Evolutionary conservation across 257 asterid species (phyloP).

Genomic region (Cordia subcordata): DNA sequence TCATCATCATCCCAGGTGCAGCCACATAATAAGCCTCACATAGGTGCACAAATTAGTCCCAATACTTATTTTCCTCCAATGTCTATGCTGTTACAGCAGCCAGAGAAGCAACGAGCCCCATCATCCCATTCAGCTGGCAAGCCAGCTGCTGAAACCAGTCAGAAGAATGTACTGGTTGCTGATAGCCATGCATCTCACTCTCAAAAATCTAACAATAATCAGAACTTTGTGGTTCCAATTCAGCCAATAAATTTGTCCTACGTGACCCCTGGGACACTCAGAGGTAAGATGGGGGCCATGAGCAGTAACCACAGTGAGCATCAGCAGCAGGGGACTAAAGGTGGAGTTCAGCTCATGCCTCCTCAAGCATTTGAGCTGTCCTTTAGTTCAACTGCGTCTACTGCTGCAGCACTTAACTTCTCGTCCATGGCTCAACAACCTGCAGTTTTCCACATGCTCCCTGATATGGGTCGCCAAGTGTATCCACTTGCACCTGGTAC

Average conservation of each 20-base stretch:
- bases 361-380: constrained; percentile 31
- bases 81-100: constrained; percentile 10
- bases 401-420: constrained; percentile 24
- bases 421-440: constrained; percentile 30
- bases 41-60: constrained; percentile 10
- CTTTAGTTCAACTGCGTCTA: constrained; percentile 31
- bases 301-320: constrained; percentile 26
- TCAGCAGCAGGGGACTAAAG: constrained; percentile 32
- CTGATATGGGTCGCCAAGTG: constrained; percentile 31
- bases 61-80: constrained; percentile 17
- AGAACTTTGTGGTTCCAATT: constrained; percentile 11
- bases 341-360: constrained; percentile 22
- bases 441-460: constrained; percentile 36
- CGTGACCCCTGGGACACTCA: constrained; percentile 14
- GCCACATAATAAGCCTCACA: constrained; percentile 17
- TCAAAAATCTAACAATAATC: constrained; percentile 15
- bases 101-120: constrained; percentile 21
- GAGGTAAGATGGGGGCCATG: not conserved
- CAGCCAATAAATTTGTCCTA: constrained; percentile 26
- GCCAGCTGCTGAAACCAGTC: not conserved
- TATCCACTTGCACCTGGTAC: constrained; percentile 23
- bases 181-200: constrained; percentile 23
- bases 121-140: constrained; percentile 22
- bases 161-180: not conserved
- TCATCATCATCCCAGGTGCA: constrained; percentile 25